A percentile compares a stretch with the other conserved stretches of the same genome.
Conservation (phyloP, 257 asterid genomes). For the Henckelia pumila region DNA sequence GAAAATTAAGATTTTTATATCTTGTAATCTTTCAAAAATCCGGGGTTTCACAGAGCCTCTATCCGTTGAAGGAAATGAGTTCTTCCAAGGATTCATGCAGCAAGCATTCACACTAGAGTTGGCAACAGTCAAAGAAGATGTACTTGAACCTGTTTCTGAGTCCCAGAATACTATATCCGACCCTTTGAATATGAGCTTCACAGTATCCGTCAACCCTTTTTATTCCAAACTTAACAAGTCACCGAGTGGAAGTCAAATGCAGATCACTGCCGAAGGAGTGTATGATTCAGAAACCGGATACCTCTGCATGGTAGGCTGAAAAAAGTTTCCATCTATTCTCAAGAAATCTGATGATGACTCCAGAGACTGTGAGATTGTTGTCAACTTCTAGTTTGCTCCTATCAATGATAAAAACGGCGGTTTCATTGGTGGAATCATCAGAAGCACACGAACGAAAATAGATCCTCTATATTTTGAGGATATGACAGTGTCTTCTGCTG, state of each 20-base stretch:
- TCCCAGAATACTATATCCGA: too few relatives aligned
- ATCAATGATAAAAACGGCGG: conserved; percentile 23
- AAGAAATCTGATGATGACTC: conserved; percentile 1
- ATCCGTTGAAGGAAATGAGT: too few relatives aligned
- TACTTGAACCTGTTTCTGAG: too few relatives aligned
- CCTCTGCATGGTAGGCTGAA: conserved; percentile 7
- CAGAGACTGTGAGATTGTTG: too few relatives aligned
- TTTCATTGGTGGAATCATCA: conserved; percentile 37
- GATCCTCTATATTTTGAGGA: conserved; percentile 48
- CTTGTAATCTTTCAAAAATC: too few relatives aligned
- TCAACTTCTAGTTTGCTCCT: conserved; percentile 42
- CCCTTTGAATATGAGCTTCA: conserved; percentile 65
- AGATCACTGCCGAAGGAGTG: not conserved
- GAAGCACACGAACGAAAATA: conserved; percentile 40
- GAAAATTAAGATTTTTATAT: too few relatives aligned
- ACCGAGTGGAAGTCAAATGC: conserved; percentile 27
- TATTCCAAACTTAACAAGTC: too few relatives aligned
- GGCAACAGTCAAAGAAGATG: too few relatives aligned
- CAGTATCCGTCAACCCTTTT: too few relatives aligned
- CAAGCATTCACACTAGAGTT: too few relatives aligned
- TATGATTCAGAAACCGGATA: conserved; percentile 9
- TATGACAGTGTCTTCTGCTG: conserved; percentile 31
- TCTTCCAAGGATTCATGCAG: too few relatives aligned
- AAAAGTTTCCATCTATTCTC: not conserved
- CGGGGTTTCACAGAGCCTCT: too few relatives aligned